Evolutionary conservation across 805 yeast genomes (phyloP).

Genomic region (Candida pini): DNA sequence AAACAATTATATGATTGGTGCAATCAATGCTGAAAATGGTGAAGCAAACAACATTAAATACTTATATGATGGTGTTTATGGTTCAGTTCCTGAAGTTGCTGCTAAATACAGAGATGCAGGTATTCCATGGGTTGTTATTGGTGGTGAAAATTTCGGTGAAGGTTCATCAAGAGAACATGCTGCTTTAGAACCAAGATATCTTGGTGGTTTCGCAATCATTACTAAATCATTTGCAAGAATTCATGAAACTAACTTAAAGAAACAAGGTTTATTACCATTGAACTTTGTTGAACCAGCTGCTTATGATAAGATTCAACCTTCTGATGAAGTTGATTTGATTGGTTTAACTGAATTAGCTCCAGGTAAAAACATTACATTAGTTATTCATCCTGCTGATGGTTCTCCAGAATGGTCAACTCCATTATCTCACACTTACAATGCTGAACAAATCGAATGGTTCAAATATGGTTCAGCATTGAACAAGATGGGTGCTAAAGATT

Average conservation of each 20-base stretch:
- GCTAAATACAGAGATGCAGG: conserved; percentile 91
- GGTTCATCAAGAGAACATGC: conserved; percentile 99
- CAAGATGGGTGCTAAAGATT: conserved; percentile 51
- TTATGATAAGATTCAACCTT: conserved; percentile 90
- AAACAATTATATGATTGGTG: conserved; percentile 99
- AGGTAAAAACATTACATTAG: conserved; percentile 82
- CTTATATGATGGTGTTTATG: conserved; percentile 85
- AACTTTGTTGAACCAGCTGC: conserved; percentile 85
- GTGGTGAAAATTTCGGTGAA: conserved; percentile 99
- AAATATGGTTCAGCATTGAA: conserved; percentile 98
- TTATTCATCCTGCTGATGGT: conserved; percentile 69
- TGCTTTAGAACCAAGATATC: conserved; percentile 98
- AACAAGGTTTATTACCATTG: conserved; percentile 97
- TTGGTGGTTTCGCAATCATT: conserved; percentile 97
- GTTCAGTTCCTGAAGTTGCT: conserved; percentile 96
- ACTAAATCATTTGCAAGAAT: conserved; percentile 98
- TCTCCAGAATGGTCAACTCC: conserved; percentile 81
- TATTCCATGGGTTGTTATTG: conserved; percentile 93
- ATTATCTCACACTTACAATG: conserved; percentile 94
- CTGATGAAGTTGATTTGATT: conserved; percentile 80
- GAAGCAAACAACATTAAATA: conserved; percentile 90
- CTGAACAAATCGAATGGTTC: conserved; percentile 98
- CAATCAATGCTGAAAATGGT: conserved; percentile 92
- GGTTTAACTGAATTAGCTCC: conserved; percentile 87
- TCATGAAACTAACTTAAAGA: conserved; percentile 99